Base-by-base conservation (phyloP, 345 rosid species). In the Citrus mangshanensis region DNA sequence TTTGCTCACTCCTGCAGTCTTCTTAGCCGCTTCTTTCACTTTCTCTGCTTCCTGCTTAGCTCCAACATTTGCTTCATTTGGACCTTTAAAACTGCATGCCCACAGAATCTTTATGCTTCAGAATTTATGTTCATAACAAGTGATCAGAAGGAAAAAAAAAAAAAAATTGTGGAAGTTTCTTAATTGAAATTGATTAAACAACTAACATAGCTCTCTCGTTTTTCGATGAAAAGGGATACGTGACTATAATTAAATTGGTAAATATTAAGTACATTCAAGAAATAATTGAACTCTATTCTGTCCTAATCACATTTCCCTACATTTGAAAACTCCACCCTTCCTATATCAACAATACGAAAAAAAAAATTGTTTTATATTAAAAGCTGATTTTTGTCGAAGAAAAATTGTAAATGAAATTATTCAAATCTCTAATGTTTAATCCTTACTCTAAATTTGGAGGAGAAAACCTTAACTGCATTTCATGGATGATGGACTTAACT, bases 391-490 rank as follows among this genome's bases (percentile, higher is more conserved):
- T 62, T 62, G 9, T 27, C 2, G 8, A 7, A 64, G 6, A 64
- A 19, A 21, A 9, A 25, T 58, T 51, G 0, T 46, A 66, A 13
- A n/a, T 6, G 4, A 21, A 16, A 79, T 28, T 22, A n/a, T 63
- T 46, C 16, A 46, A 12, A 25, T 42, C 25, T n/a, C 16, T 13
- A 49, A 51, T 21, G 24, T 1, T 7, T 28, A 54, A 34, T 38
- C 82, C 83, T 78, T 87, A 93, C 94, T 91, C 90, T 68, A 90
- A 68, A 86, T 84, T 87, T 19, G 95, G 95, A 79, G 93, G 89
- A 35, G 82, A 86, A 75, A 87, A 84, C 77, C 81, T 82, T 73
- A 86, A 55, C 71, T 89, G 92, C 61, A 89, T 24, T 49, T 81
- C 76, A 77, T 81, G 83, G 74, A 93, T 24, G 49, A 84, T 68